Percentiles rank a stretch among this genome's conserved stretches.
phyloP scores from a whole-genome alignment of 495 filamentous ascomycete genomes.

The Xylaria telfairii region DNA sequence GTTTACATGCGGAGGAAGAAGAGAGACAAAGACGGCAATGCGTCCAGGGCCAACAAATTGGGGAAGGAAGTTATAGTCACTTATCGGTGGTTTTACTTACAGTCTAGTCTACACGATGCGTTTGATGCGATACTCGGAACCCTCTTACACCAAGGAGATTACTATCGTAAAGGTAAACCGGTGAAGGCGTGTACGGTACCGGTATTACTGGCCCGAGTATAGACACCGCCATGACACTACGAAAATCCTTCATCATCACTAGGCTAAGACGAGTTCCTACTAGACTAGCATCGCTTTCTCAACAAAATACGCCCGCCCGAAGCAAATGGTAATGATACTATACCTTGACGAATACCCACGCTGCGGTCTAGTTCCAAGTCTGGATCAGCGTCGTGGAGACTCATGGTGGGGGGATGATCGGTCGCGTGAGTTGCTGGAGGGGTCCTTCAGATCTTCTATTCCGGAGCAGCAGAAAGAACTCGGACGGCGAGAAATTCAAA shows the following conservation, averaged over 20 bases:
- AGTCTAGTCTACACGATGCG: slow-evolving; percentile 14
- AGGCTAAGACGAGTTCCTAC: background rate
- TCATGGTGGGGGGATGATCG: slow-evolving; percentile 4
- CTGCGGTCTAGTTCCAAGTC: slow-evolving; percentile 4
- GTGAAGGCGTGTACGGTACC: background rate
- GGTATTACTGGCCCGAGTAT: background rate
- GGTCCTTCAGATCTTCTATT: slow-evolving; percentile 12
- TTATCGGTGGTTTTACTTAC: background rate
- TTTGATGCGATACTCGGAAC: background rate
- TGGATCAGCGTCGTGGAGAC: slow-evolving; percentile 4
- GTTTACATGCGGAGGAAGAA: slow-evolving; percentile 9
- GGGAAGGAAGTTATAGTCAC: slow-evolving; percentile 18
- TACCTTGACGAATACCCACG: background rate
- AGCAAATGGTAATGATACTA: background rate
- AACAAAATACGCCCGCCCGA: background rate
- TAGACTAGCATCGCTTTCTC: background rate
- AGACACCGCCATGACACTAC: background rate
- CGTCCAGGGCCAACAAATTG: slow-evolving; percentile 17
- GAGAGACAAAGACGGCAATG: slow-evolving; percentile 9
- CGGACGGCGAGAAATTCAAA: background rate
- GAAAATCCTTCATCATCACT: slow-evolving; percentile 9
- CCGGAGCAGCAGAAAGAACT: background rate
- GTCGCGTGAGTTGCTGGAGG: slow-evolving; percentile 18
- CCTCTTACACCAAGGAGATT: background rate
- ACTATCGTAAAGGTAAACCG: slow-evolving; percentile 21